Percentiles rank a stretch among this genome's conserved stretches.
phyloP scores from a whole-genome alignment of 108 stramenopile genomes.

The Bacterosira constricta region DNA sequence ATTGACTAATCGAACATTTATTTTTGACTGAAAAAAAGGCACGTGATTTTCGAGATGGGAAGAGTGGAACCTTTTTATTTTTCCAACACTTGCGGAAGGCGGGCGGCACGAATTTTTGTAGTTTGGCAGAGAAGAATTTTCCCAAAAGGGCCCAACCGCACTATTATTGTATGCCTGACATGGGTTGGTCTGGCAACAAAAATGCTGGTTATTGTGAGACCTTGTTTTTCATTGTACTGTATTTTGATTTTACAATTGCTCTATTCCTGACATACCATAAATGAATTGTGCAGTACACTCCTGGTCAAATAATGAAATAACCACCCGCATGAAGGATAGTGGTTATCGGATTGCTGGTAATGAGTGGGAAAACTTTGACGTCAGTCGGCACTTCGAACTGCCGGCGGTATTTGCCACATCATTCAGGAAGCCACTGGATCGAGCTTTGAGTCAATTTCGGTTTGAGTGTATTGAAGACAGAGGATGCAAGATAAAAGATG shows the following conservation, averaged over 20 bases:
- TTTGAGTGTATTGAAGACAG: slow-evolving; percentile 87
- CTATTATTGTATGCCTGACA: slow-evolving; percentile 85
- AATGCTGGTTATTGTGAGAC: slow-evolving; percentile 58
- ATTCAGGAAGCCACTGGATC: slow-evolving; percentile 77
- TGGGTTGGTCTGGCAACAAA: slow-evolving; percentile 44
- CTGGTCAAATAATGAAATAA: slow-evolving; percentile 68
- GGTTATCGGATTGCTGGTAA: slow-evolving; percentile 75
- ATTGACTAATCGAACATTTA: too few relatives aligned
- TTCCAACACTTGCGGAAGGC: slow-evolving; percentile 82
- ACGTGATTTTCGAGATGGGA: slow-evolving; percentile 56
- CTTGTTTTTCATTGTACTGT: background rate
- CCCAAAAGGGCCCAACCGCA: slow-evolving; percentile 51
- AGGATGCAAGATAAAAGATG: slow-evolving; percentile 69
- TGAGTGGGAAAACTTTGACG: slow-evolving; percentile 82
- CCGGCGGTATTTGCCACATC: slow-evolving; percentile 81
- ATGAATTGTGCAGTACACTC: slow-evolving; percentile 19
- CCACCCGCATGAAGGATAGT: slow-evolving; percentile 39
- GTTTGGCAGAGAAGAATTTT: slow-evolving; percentile 72
- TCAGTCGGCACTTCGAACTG: slow-evolving; percentile 64
- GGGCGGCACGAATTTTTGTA: slow-evolving; percentile 83
- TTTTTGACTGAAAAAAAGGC: too few relatives aligned
- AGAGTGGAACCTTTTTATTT: slow-evolving; percentile 62
- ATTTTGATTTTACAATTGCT: background rate
- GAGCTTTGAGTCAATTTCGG: slow-evolving; percentile 85
- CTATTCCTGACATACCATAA: background rate